These are phyloP conservation scores for Glycine soja DNA, from an alignment of 306 rosid genomes.

Conservation along the genomic window DNA sequence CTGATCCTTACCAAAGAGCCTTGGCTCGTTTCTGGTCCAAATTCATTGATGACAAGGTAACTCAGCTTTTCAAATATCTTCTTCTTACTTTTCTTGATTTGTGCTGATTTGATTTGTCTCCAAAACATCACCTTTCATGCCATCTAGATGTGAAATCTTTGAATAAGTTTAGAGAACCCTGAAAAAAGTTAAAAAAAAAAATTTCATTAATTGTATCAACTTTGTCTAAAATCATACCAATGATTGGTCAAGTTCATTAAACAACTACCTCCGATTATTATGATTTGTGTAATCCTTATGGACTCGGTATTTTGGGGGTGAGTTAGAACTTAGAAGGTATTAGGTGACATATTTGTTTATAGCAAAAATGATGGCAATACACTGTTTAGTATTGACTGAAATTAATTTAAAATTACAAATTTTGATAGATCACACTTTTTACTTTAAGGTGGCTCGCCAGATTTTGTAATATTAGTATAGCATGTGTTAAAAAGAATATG, in stretches of 20 bases:
- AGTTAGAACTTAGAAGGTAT: too few species aligned
- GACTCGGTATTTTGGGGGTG: too few species aligned
- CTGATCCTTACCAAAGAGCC: constrained; percentile 55
- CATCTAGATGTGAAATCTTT: not conserved
- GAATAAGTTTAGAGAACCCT: not conserved
- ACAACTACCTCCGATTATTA: not conserved
- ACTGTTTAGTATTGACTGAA: too few species aligned
- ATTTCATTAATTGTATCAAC: not conserved
- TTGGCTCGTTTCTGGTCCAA: constrained; percentile 73
- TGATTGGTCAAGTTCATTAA: not conserved
- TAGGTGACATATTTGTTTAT: not conserved
- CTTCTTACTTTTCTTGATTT: not conserved
- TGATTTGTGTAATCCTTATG: not conserved
- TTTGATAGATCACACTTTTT: too few species aligned
- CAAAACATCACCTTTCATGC: not conserved
- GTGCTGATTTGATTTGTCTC: not conserved
- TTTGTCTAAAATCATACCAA: not conserved
- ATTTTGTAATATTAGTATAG: too few species aligned
- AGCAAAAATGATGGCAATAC: too few species aligned
- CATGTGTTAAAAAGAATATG: too few species aligned
- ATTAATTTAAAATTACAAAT: too few species aligned
- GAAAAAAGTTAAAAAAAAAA: not conserved
- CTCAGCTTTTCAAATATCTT: not conserved
- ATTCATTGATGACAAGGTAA: constrained; percentile 69
- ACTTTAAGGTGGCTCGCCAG: too few species aligned